A percentile compares a stretch with the other conserved stretches of the same genome.
Evolutionary conservation across 177 flowering plant species (phyloP).

Genomic region (Tripterygium wilfordii): DNA sequence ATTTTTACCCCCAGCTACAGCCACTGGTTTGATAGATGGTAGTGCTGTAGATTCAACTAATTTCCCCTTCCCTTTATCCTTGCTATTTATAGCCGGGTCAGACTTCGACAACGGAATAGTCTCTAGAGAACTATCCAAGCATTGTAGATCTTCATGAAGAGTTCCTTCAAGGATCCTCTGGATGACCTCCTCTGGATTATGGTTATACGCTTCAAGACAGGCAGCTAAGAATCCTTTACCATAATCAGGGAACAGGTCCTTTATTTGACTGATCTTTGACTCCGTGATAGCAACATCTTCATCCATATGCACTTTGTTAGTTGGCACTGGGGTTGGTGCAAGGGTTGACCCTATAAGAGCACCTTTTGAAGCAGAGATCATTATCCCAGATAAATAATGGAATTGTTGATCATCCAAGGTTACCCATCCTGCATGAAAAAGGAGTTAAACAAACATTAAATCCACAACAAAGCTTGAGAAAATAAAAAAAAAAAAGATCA

Average conservation of each 20-base stretch:
- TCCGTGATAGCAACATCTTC: slow-evolving; percentile 77
- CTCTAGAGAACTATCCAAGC: slow-evolving; percentile 59
- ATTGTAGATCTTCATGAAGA: slow-evolving; percentile 74
- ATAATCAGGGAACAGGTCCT: slow-evolving; percentile 88
- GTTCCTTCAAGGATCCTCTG: slow-evolving; percentile 91
- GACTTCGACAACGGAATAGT: slow-evolving; percentile 39
- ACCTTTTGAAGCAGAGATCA: slow-evolving; percentile 14
- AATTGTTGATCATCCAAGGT: slow-evolving; percentile 69
- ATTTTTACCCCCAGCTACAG: slow-evolving; percentile 6
- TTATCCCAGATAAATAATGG: slow-evolving; percentile 45
- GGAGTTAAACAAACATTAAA: not conserved
- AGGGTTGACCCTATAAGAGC: slow-evolving; percentile 12
- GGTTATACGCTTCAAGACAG: slow-evolving; percentile 89
- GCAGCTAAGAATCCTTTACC: slow-evolving; percentile 87
- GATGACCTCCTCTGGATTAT: slow-evolving; percentile 90
- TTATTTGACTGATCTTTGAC: slow-evolving; percentile 93
- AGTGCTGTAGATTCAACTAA: slow-evolving; percentile 32
- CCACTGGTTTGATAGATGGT: slow-evolving; percentile 12
- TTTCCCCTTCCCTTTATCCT: slow-evolving; percentile 85
- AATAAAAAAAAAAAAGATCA: not conserved
- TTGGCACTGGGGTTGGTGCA: slow-evolving; percentile 15
- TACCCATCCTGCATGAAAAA: slow-evolving; percentile 68
- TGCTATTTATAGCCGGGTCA: slow-evolving; percentile 26
- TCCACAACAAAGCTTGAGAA: not conserved
- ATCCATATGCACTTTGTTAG: slow-evolving; percentile 33